Base-by-base conservation (phyloP, 164 flowering plant genomes). In the Liquidambar formosana region DNA sequence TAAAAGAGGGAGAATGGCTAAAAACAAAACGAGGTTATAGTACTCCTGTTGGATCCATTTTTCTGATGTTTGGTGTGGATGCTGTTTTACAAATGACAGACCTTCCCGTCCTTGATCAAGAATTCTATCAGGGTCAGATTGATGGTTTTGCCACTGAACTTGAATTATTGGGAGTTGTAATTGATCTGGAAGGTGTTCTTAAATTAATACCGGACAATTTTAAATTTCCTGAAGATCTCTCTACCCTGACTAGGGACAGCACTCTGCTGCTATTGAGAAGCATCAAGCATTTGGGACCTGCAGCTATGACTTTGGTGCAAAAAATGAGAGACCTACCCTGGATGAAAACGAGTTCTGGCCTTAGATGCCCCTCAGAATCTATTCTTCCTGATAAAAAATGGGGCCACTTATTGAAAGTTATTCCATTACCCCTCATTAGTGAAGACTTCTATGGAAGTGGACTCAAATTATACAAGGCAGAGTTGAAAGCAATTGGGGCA, bases 1-100 rank as follows among this genome's bases (percentile, higher is more conserved):
- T 46, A 22, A 69, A 12, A 2, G 28, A 61, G 13, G 65, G 65
- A n/a, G 54, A 69, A 28, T 69, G 72, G 72, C 15, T 69, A 44
- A 69, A 61, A 47, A 57, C 72, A 28, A 18, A 48, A 14, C 48
- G 16, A 12, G 72, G 72, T 23, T 69, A 61, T n/a, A n/a, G 14
- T 21, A 38, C 56, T 69, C 72, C 66, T 4, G 21, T 19, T 41
- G 72, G 63, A 18, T 68, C 64, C 33, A 38, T 68, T 56, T 47
- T 59, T 33, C 57, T 49, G 43, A 38, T 10, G 2, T 68, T 53
- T 47, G 44, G 47, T 15, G 33, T 10, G 18, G 70, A 67, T 1
- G 54, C 71, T n/a, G 3, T 58, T 58, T 59, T 19, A 49, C 49
- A 28, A n/a, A 59, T 68, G 1, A 58, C 64, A 25, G 12, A 49